A percentile compares a stretch with the other conserved stretches of the same genome.
Conservation (phyloP, 2,329 filamentous ascomycete genomes). For the Trichoderma oligosporum region DNA sequence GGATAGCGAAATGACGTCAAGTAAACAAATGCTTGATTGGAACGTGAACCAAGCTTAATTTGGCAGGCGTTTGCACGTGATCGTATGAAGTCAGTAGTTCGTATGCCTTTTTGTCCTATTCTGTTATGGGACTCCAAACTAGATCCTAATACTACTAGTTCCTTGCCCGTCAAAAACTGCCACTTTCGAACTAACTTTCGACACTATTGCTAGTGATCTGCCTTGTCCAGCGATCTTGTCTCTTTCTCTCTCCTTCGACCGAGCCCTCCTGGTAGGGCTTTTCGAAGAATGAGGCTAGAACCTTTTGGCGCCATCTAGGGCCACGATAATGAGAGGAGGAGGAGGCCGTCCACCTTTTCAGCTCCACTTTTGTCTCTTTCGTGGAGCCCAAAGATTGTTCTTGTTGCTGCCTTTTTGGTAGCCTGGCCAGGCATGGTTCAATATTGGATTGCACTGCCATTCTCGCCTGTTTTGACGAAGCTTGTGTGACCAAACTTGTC, state of each 20-base stretch:
- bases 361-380: conserved; percentile 3
- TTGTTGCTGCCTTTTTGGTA: neutral
- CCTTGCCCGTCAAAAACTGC: no score
- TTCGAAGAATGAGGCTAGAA: neutral
- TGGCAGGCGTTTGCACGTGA: neutral
- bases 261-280: conserved; percentile 2
- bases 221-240: conserved; percentile 8
- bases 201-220: conserved; percentile 13
- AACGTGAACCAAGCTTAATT: neutral
- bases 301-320: neutral
- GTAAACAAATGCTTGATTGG: conserved; percentile 6
- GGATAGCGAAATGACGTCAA: conserved; percentile 7
- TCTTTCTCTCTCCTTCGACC: neutral
- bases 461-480: neutral
- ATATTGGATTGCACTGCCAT: conserved; percentile 2
- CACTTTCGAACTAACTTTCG: neutral
- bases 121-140: no score
- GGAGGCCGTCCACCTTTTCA: conserved; percentile 1
- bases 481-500: neutral
- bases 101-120: no score
- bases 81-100: no score
- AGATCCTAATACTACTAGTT: no score
- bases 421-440: neutral
- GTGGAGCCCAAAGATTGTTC: neutral
- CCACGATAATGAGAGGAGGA: neutral